Conservation (phyloP, 1,139 yeast genomes). For the Hansenula lynferdii region DNA sequence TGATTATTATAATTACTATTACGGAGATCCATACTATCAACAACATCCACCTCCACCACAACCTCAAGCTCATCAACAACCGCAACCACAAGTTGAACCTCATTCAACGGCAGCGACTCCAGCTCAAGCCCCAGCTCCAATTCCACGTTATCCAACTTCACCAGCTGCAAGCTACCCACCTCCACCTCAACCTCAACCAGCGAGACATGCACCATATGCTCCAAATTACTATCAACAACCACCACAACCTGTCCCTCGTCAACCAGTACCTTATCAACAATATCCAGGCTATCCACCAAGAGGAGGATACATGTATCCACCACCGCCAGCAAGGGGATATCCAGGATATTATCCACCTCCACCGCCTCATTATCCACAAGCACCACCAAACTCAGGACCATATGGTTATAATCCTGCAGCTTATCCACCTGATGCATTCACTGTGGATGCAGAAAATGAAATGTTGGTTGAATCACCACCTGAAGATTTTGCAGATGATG, state of each 20-base stretch:
- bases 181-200: too few relatives aligned
- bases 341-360: conserved; percentile 1
- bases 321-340: background rate
- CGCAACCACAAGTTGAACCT: background rate
- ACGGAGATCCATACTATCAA: background rate
- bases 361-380: background rate
- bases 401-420: background rate
- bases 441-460: conserved; percentile 1
- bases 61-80: background rate
- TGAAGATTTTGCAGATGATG: background rate
- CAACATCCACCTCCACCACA: conserved; percentile 1
- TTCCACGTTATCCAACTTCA: background rate
- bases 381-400: conserved; percentile 1
- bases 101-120: too few relatives aligned
- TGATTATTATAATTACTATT: background rate
- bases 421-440: background rate
- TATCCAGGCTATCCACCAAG: background rate
- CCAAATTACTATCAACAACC: background rate
- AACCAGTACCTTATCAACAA: too few relatives aligned
- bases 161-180: too few relatives aligned
- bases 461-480: conserved; percentile 1
- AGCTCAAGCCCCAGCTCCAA: background rate
- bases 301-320: background rate
- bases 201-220: too few relatives aligned
- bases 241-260: too few relatives aligned